Conservation (phyloP, 352 stramenopile genomes). For the Pythium phragmiticola region DNA sequence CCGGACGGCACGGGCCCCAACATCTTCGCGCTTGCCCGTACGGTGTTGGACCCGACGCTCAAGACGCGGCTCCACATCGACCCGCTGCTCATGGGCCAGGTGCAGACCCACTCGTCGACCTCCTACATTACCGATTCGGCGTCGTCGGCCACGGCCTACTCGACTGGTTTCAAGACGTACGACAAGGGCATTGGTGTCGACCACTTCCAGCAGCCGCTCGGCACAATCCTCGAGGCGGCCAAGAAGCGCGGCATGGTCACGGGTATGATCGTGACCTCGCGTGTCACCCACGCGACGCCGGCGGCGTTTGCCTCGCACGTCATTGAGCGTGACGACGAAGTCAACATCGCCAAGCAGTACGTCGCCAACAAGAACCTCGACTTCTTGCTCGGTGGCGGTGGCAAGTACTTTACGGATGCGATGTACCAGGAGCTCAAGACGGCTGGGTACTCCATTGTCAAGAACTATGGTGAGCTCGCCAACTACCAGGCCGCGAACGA, state of each 20-base stretch:
- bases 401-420: slow-evolving; percentile 48
- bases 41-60: slow-evolving; percentile 50
- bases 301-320: slow-evolving; percentile 57
- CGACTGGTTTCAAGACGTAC: slow-evolving; percentile 69
- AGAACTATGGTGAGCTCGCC: slow-evolving; percentile 53
- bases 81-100: slow-evolving; percentile 46
- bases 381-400: slow-evolving; percentile 55
- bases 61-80: slow-evolving; percentile 63
- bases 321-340: slow-evolving; percentile 46
- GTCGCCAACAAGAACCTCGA: slow-evolving; percentile 68
- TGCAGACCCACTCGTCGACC: slow-evolving; percentile 62
- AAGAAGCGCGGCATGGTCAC: slow-evolving; percentile 67
- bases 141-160: slow-evolving; percentile 50
- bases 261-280: slow-evolving; percentile 65
- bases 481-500: slow-evolving; percentile 53
- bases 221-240: slow-evolving; percentile 60
- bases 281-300: slow-evolving; percentile 61
- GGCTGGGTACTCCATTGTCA: slow-evolving; percentile 48
- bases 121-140: slow-evolving; percentile 73
- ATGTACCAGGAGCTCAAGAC: slow-evolving; percentile 43
- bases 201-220: slow-evolving; percentile 50
- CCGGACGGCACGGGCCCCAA: slow-evolving; percentile 63
- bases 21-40: slow-evolving; percentile 58
- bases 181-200: slow-evolving; percentile 58
- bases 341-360: slow-evolving; percentile 56